A percentile compares a stretch with the other conserved stretches of the same genome.
These are phyloP conservation scores for Osmozyma mogii DNA, from an alignment of 805 yeast genomes.

Conservation along the genomic window DNA sequence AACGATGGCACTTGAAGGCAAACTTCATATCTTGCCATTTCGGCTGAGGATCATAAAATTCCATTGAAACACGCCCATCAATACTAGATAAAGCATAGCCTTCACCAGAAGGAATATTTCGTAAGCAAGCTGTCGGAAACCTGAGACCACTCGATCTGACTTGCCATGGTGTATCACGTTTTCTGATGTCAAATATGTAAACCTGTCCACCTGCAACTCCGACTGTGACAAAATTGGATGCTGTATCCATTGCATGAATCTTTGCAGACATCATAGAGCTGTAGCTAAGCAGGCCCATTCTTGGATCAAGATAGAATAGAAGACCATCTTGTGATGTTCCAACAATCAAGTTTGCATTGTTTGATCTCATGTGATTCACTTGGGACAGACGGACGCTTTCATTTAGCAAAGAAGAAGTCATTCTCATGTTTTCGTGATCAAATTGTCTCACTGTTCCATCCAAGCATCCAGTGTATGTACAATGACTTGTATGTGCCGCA, in stretches of 20 bases:
- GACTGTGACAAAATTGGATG: slow-evolving; percentile 38
- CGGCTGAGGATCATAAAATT: slow-evolving; percentile 48
- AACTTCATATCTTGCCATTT: slow-evolving; percentile 38
- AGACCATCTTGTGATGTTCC: slow-evolving; percentile 10
- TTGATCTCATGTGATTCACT: slow-evolving; percentile 11
- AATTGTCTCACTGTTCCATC: slow-evolving; percentile 47
- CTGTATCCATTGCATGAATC: slow-evolving; percentile 55
- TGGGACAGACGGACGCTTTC: background rate
- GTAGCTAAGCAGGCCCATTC: slow-evolving; percentile 4
- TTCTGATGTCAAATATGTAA: slow-evolving; percentile 50
- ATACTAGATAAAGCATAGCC: slow-evolving; percentile 66
- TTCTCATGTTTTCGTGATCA: slow-evolving; percentile 38
- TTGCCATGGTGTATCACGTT: slow-evolving; percentile 37
- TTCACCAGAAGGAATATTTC: slow-evolving; percentile 41
- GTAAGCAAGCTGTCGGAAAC: slow-evolving; percentile 53
- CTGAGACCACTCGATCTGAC: slow-evolving; percentile 57
- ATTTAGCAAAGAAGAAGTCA: slow-evolving; percentile 5
- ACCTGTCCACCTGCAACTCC: slow-evolving; percentile 48
- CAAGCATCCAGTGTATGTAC: slow-evolving; percentile 41
- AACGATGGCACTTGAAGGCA: slow-evolving; percentile 78
- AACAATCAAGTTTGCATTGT: slow-evolving; percentile 8
- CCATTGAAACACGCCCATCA: slow-evolving; percentile 79
- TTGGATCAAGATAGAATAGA: slow-evolving; percentile 8
- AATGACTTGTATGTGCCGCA: slow-evolving; percentile 19
- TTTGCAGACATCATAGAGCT: slow-evolving; percentile 35